These are phyloP conservation scores for Jacaranda mimosifolia DNA, from an alignment of 257 asterid genomes.

Conservation along the genomic window DNA sequence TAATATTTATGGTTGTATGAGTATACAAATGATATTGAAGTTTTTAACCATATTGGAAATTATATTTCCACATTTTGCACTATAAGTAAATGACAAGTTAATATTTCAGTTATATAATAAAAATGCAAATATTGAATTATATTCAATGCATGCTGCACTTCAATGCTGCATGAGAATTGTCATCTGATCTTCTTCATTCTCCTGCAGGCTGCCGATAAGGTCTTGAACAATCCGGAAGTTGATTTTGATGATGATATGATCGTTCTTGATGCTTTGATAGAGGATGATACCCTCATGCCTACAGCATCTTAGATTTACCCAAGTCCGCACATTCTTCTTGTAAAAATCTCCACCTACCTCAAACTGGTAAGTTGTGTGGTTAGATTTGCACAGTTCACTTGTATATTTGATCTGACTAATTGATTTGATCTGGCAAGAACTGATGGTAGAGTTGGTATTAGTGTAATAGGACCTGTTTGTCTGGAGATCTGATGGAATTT, in stretches of 20 bases:
- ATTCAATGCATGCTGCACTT: slow-evolving; percentile 17
- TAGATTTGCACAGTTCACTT: slow-evolving; percentile 49
- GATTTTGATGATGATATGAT: slow-evolving; percentile 75
- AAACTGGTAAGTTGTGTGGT: slow-evolving; percentile 43
- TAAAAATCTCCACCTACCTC: slow-evolving; percentile 31
- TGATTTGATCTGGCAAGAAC: slow-evolving; percentile 41
- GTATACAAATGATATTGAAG: no score
- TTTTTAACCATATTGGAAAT: no score
- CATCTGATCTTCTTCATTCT: slow-evolving; percentile 27
- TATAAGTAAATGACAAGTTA: no score
- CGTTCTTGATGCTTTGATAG: slow-evolving; percentile 74
- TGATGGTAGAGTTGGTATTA: slow-evolving; percentile 38
- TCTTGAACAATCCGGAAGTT: slow-evolving; percentile 51
- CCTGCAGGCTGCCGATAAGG: slow-evolving; percentile 69
- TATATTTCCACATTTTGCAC: no score
- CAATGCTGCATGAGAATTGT: slow-evolving; percentile 15
- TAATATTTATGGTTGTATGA: no score
- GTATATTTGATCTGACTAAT: slow-evolving; percentile 44
- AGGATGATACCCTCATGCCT: slow-evolving; percentile 69
- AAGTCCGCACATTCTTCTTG: slow-evolving; percentile 9
- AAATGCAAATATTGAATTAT: neutral
- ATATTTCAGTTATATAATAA: no score
- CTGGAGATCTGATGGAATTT: slow-evolving; percentile 36
- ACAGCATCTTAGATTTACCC: slow-evolving; percentile 38
- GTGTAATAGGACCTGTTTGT: slow-evolving; percentile 27